Conservation (phyloP, 345 rosid species). For the Lepidium aucheri region DNA sequence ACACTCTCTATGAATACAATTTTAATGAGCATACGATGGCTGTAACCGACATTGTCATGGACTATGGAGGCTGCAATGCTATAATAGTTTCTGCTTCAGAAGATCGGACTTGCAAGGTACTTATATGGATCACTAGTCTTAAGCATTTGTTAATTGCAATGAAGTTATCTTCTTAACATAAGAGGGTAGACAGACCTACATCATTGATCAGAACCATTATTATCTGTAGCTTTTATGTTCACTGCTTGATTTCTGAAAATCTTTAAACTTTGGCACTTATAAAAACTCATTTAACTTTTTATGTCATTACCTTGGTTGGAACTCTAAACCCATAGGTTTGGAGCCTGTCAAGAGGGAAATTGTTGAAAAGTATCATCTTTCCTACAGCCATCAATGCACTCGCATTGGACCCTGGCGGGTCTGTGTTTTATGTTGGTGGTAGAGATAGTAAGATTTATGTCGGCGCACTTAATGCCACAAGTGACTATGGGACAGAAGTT, state of each 20-base stretch:
- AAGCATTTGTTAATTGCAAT: not conserved
- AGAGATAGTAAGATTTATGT: slow-evolving; percentile 72
- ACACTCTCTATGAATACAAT: slow-evolving; percentile 47
- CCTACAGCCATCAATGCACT: slow-evolving; percentile 71
- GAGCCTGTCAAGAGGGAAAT: slow-evolving; percentile 63
- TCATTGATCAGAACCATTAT: not conserved
- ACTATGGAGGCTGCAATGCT: slow-evolving; percentile 67
- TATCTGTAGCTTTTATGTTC: not conserved
- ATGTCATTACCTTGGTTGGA: not conserved
- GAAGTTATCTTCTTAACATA: not conserved
- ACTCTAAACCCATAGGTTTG: slow-evolving; percentile 42
- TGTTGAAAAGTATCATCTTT: slow-evolving; percentile 57
- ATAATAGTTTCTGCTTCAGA: slow-evolving; percentile 73
- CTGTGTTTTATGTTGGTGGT: slow-evolving; percentile 80
- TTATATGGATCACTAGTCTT: not conserved
- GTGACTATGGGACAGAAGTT: slow-evolving; percentile 51
- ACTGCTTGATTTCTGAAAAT: not conserved
- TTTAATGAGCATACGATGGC: slow-evolving; percentile 49
- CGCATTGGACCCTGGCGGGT: slow-evolving; percentile 73
- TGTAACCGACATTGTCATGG: slow-evolving; percentile 57
- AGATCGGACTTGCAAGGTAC: slow-evolving; percentile 81
- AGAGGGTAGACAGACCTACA: not conserved
- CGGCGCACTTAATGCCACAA: slow-evolving; percentile 54
- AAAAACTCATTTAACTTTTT: not conserved
- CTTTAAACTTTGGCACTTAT: not conserved